Base-by-base conservation (phyloP, 441 rosid species). In the Lepidium campestre region DNA sequence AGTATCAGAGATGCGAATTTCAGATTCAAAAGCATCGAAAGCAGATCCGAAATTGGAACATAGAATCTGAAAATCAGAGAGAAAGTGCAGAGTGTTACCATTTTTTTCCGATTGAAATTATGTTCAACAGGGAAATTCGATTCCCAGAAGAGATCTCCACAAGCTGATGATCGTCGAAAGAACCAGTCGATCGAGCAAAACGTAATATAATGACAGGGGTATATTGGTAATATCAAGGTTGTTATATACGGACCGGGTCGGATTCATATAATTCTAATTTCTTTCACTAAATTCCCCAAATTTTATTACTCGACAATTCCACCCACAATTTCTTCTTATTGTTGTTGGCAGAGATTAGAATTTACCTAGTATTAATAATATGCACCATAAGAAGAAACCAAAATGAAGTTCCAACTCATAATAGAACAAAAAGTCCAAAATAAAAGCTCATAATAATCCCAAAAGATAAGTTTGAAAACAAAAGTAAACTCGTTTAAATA, bases 41-140 rank as follows among this genome's bases (percentile, higher is more conserved):
- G 23, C 50, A 29, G 75, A 71, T 63, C 70, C 47, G 14, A 39
- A 55, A 35, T 12, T 17, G 37, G 11, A 45, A 55, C 10, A 37
- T 2, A 63, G 29, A 19, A 56, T 15, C 10, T 1, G 10, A 11
- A 19, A 65, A 48, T 7, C 19, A 40, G 49, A 48, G 48, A 47
- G 34, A 40, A 17, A 47, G 69, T 17, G n/a, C 0, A 8, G 60
- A 39, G 40, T 20, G 45, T 57, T 64, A 72, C 76, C 76, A 72
- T 72, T 44, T 31, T 20, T 27, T 34, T 10, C 23, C 7, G 20
- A 45, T 2, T 46, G 56, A 57, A 29, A 5, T 23, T 56, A 68
- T 57, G 52, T 42, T 53, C 10, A 55, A 23, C 3, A 10, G 44
- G 18, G 12, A 60, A 60, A 60, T 39, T 64, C 52, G 37, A 63